Evolutionary conservation across 441 rosid genomes (phyloP).

Genomic region (Bocquillonia castaneifolia): DNA sequence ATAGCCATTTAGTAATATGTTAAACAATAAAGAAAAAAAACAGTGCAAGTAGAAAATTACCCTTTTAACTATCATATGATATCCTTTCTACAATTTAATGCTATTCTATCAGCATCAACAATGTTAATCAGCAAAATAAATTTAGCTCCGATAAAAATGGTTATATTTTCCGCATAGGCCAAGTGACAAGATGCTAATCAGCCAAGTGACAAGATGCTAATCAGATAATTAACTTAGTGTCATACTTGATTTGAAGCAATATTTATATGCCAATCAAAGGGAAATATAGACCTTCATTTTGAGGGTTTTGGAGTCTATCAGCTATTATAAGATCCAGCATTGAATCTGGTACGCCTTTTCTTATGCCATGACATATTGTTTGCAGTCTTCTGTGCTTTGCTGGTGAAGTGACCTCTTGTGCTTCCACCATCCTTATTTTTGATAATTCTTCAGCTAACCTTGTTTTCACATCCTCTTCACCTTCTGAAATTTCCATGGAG

Average conservation of each 20-base stretch:
- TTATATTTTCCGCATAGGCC: neutral
- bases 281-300: slow-evolving; percentile 31
- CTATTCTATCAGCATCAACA: slow-evolving; percentile 11
- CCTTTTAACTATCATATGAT: neutral
- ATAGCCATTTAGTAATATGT: slow-evolving; percentile 9
- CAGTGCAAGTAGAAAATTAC: neutral
- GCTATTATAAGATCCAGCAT: slow-evolving; percentile 13
- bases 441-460: slow-evolving; percentile 68
- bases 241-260: neutral
- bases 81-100: slow-evolving; percentile 12
- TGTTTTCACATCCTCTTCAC: slow-evolving; percentile 49
- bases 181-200: neutral
- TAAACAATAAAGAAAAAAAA: neutral
- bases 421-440: slow-evolving; percentile 64
- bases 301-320: slow-evolving; percentile 21
- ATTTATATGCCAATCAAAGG: neutral
- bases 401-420: slow-evolving; percentile 31
- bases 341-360: slow-evolving; percentile 26
- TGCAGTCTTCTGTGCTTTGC: slow-evolving; percentile 25
- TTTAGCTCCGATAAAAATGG: neutral
- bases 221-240: neutral
- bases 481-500: slow-evolving; percentile 34
- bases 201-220: neutral
- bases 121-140: neutral
- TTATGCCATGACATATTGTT: slow-evolving; percentile 13